Evolutionary conservation across 345 rosid species (phyloP), one percentile per base, ranked within the genome.

Genomic region (Aegle marmelos): DNA sequence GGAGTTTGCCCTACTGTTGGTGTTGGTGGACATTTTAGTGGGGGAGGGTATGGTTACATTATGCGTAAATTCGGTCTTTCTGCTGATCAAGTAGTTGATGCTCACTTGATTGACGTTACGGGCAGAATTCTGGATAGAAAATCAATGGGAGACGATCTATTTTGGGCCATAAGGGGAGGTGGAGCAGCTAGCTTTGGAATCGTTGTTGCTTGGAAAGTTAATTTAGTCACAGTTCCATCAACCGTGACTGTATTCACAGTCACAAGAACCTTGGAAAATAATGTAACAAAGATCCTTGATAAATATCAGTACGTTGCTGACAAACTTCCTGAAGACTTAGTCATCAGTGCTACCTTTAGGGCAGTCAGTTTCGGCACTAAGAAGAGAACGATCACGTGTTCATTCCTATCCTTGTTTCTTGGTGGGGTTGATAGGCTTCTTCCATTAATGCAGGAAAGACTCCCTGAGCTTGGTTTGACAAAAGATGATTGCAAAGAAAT

Each of bases 11-110:
- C 80, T 13, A 86, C 83, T 57, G 66, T 86, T 24, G 86, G 88
- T 7, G 63, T 81, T 59, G 84, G 84, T 14, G 84, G 84, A 28
- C 84, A 77, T 60, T 72, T 81, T 69, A 81, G 81, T 0, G 84
- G 84, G 10, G 84, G 84, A 9, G 86, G 81, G 1, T 83, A 83
- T 33, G 86, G 88, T 17, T 50, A 14, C 27, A 7, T 67, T 17
- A 37, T 67, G 71, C 41, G 71, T 22, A 67, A 67, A 63, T 81
- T 83, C 31, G 88, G 88, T 30, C 85, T 86, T 10, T 85, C 82
- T 24, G 86, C 83, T 28, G 88, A 86, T 71, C 83, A 81, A 71
- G 88, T 81, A 8, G 36, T 83, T 6, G 88, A 86, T 58, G 88
- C 88, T 31, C 70, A 74, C 28, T 81, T 86, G 6, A 70, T 86